These are phyloP conservation scores for Durotheca rogersii DNA, from an alignment of 495 filamentous ascomycete genomes.

Conservation along the genomic window DNA sequence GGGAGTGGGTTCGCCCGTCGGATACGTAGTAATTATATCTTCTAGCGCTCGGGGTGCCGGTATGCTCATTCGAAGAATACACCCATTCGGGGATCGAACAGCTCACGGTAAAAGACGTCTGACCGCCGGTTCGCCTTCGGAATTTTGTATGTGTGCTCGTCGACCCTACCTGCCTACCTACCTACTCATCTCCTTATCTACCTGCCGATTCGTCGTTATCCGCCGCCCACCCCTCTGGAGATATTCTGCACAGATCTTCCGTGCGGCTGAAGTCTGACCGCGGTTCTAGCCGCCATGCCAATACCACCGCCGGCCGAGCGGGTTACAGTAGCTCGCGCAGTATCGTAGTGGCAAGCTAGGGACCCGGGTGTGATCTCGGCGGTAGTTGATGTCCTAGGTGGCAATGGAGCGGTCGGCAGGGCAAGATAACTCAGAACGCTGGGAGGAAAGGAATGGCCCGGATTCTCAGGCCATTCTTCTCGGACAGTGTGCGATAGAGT, in stretches of 20 bases:
- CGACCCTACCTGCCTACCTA: too few species aligned
- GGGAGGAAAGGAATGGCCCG: conserved; percentile 3
- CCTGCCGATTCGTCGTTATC: too few species aligned
- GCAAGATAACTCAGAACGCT: neutral
- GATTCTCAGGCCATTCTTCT: neutral
- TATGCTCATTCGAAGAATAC: conserved; percentile 5
- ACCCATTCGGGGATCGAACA: conserved; percentile 3
- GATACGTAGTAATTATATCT: neutral
- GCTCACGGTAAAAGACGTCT: too few species aligned
- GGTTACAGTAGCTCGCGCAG: conserved; percentile 18
- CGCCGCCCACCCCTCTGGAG: too few species aligned
- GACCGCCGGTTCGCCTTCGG: too few species aligned
- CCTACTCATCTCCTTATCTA: too few species aligned
- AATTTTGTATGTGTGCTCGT: too few species aligned
- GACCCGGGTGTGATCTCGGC: conserved; percentile 14
- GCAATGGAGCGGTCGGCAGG: conserved; percentile 9
- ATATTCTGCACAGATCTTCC: conserved; percentile 6
- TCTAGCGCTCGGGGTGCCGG: conserved; percentile 3
- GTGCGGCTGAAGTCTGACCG: conserved; percentile 21
- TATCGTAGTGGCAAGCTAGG: conserved; percentile 21
- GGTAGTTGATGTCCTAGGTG: neutral
- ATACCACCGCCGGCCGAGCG: conserved; percentile 25
- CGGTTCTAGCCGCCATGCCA: conserved; percentile 8
- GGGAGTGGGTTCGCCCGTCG: conserved; percentile 8
- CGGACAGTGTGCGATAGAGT: conserved; percentile 7